Evolutionary conservation across 1,284 basidiomycete genomes (phyloP), one percentile per base, ranked within the genome.

Genomic region (Xerocomus nothofagi): DNA sequence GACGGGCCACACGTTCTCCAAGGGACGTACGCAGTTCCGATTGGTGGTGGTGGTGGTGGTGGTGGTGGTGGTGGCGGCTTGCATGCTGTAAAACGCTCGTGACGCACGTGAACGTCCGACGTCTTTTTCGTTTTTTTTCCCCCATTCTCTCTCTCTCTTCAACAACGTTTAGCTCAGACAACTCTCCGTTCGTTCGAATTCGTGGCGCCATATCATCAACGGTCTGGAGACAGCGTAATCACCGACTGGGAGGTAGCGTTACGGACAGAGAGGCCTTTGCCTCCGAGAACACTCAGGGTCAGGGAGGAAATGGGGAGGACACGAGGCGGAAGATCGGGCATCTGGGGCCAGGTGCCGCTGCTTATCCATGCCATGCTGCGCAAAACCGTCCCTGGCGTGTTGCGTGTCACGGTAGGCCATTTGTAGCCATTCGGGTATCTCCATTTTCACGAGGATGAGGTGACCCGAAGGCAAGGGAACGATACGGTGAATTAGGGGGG

Each of bases 401-500:
- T 29, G 40, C 30, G 43, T 49, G 33, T 26, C 37, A 38, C 14
- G 12, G 23, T 10, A 38, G 12, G 14, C 38, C 29, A 23, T 36
- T 43, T 26, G 39, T 51, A 29, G 51, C 58, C 34, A 46, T 50
- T 18, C 63, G 61, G 61, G 23, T 49, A 63, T 66, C 49, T 61
- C 59, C 59, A 33, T 32, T 20, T 46, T 47, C 61, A 49, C 46
- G 47, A 59, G 48, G 47, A 43, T 36, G 18, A 27, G 47, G 44
- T 36, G 18, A 27, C 47, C 45, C 49, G 46, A 43, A 51, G 42
- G 47, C 36, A 39, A 39, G 39, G 36, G 17, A 34, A 39, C 29
- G 41, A 46, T 49, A 39, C 31, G 31, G 41, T 41, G 46, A 45
- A 56, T 57, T 62, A 62, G 59, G 59, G n/a, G n/a, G n/a, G n/a